These are phyloP conservation scores for Hortiboletus flavorubellus DNA, from an alignment of 768 basidiomycete genomes.

Conservation along the genomic window DNA sequence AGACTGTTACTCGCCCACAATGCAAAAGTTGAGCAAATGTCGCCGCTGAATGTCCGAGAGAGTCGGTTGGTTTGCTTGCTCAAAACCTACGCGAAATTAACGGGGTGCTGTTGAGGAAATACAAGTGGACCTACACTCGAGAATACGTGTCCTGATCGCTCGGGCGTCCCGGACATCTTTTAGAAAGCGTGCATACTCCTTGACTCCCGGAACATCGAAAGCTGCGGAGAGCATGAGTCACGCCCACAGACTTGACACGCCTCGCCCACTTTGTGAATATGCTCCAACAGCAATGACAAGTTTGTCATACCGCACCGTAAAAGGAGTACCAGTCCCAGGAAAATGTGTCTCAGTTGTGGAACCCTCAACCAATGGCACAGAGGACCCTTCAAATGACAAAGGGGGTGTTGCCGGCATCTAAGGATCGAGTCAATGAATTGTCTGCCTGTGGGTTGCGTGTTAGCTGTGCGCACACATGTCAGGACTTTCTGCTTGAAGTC, in stretches of 20 bases:
- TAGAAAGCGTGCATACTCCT: conserved; percentile 77
- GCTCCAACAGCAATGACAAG: conserved; percentile 83
- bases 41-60: conserved; percentile 71
- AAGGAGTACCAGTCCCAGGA: conserved; percentile 36
- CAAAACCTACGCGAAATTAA: conserved; percentile 51
- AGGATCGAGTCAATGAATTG: not conserved
- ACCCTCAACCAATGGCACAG: conserved; percentile 9
- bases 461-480: conserved; percentile 48
- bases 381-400: conserved; percentile 28
- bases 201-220: conserved; percentile 71
- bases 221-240: conserved; percentile 36
- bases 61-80: conserved; percentile 80
- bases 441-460: not conserved
- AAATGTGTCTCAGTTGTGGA: conserved; percentile 18
- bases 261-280: conserved; percentile 70
- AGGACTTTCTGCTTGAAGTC: conserved; percentile 61
- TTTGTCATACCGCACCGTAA: conserved; percentile 71
- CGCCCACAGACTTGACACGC: conserved; percentile 2
- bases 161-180: conserved; percentile 79
- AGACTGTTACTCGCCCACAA: conserved; percentile 59
- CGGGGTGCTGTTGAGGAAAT: not conserved
- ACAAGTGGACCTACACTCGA: conserved; percentile 54
- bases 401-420: conserved; percentile 65
- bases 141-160: conserved; percentile 62
- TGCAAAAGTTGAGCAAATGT: conserved; percentile 79